Conservation (phyloP, 192 early-diverging fungal species). For the Polychytrium aggregatum region DNA sequence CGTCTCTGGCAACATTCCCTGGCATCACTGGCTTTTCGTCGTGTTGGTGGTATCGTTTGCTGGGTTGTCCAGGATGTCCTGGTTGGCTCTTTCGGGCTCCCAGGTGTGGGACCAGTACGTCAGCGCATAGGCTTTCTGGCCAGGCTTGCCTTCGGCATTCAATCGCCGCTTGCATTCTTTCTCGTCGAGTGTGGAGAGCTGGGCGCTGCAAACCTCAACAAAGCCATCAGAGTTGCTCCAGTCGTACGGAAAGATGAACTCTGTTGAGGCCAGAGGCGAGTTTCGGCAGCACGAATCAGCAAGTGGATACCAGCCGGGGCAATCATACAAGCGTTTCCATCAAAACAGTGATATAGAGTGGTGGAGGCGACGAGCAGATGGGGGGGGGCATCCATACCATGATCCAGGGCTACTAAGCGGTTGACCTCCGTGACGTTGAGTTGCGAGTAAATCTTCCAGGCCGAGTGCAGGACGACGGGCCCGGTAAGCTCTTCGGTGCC, state of each 20-base stretch:
- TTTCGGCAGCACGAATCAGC: not conserved
- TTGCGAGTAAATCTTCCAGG: conserved; percentile 6
- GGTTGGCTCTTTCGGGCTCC: no score
- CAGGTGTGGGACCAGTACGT: no score
- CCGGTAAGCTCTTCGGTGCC: conserved; percentile 13
- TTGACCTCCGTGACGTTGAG: not conserved
- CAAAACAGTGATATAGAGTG: no score
- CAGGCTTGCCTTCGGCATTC: not conserved
- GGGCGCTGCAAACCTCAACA: conserved; percentile 4
- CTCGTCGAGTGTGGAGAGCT: conserved; percentile 1
- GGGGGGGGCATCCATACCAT: no score
- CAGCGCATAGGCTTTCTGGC: conserved; percentile 7
- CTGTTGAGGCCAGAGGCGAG: not conserved
- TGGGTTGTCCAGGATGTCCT: no score
- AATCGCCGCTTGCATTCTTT: conserved; percentile 1
- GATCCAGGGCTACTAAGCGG: no score
- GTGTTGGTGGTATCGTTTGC: no score
- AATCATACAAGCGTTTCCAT: not conserved
- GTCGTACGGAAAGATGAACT: conserved; percentile 9
- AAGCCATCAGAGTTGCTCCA: conserved; percentile 1
- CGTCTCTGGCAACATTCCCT: no score
- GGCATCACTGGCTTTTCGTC: no score
- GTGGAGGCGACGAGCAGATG: no score
- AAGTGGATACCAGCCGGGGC: not conserved
- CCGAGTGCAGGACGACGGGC: conserved; percentile 9